phyloP scores from a whole-genome alignment of 768 basidiomycete genomes.

The Rhodotorula kratochvilovae region DNA sequence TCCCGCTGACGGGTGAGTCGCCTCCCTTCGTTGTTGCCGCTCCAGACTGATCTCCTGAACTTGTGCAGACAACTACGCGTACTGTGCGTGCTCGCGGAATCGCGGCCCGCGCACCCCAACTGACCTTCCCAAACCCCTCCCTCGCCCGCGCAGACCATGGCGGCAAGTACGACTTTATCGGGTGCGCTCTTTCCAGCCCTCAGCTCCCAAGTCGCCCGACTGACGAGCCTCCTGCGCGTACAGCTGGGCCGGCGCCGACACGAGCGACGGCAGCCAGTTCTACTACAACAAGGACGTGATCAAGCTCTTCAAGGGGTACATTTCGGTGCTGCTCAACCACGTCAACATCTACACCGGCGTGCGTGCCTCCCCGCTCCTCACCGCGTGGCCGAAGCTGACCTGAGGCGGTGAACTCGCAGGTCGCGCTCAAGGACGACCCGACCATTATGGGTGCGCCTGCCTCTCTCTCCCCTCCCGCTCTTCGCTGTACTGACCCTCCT shows the following conservation, averaged over 20 bases:
- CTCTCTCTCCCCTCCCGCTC: neutral
- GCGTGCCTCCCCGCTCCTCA: neutral
- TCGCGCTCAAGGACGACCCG: slow-evolving; percentile 44
- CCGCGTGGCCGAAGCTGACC: neutral
- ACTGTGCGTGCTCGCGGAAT: slow-evolving; percentile 17
- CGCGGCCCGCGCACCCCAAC: neutral
- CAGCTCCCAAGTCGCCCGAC: rapidly evolving
- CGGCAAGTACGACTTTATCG: slow-evolving; percentile 47
- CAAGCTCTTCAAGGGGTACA: slow-evolving; percentile 44
- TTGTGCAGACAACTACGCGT: slow-evolving; percentile 31
- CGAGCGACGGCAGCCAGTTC: slow-evolving; percentile 42
- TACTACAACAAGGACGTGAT: slow-evolving; percentile 42
- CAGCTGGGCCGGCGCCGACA: slow-evolving; percentile 44
- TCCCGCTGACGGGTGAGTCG: slow-evolving; percentile 37
- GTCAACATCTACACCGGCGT: slow-evolving; percentile 45
- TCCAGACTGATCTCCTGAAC: neutral
- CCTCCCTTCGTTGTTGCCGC: too few relatives aligned
- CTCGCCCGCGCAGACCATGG: slow-evolving; percentile 40
- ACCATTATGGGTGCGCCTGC: slow-evolving; percentile 41
- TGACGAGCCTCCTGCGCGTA: neutral
- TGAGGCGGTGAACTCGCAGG: neutral
- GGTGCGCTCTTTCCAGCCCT: slow-evolving; percentile 14
- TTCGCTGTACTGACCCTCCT: neutral
- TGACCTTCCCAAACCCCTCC: slow-evolving; percentile 4
- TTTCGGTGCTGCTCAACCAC: slow-evolving; percentile 44